Evolutionary conservation across 1,139 yeast species (phyloP).

Genomic region (Blastobotrys capitulatus): DNA sequence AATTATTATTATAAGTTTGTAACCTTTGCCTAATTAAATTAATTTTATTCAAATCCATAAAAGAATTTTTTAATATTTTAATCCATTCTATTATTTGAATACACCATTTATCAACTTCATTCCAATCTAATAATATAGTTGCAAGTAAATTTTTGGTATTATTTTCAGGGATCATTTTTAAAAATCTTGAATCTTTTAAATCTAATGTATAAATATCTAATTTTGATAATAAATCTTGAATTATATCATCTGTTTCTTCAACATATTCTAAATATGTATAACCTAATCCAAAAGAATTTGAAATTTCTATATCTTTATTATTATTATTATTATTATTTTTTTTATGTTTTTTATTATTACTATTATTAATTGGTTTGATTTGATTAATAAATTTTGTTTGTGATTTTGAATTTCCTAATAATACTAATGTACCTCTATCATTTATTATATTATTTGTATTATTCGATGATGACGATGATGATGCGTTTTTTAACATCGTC

Average conservation of each 20-base stretch:
- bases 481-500: slow-evolving; percentile 22
- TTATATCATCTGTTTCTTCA: slow-evolving; percentile 28
- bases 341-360: too few species aligned
- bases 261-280: slow-evolving; percentile 34
- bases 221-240: slow-evolving; percentile 28
- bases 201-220: slow-evolving; percentile 32
- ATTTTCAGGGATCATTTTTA: neutral
- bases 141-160: slow-evolving; percentile 14
- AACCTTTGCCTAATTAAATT: slow-evolving; percentile 16
- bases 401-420: slow-evolving; percentile 15
- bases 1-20: slow-evolving; percentile 24
- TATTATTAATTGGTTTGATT: slow-evolving; percentile 3
- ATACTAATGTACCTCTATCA: slow-evolving; percentile 17
- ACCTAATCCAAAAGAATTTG: slow-evolving; percentile 33
- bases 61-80: slow-evolving; percentile 10
- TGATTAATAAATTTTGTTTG: neutral
- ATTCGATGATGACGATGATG: slow-evolving; percentile 14
- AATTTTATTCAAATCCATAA: slow-evolving; percentile 5
- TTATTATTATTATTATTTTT: slow-evolving; percentile 15
- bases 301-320: slow-evolving; percentile 23
- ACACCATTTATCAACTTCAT: slow-evolving; percentile 21
- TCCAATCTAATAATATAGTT: slow-evolving; percentile 25
- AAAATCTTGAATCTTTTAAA: neutral
- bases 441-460: neutral
- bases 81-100: slow-evolving; percentile 22